A percentile compares a stretch with the other conserved stretches of the same genome.
These are phyloP conservation scores for Datura wrightii DNA, from an alignment of 257 asterid genomes.

Conservation along the genomic window DNA sequence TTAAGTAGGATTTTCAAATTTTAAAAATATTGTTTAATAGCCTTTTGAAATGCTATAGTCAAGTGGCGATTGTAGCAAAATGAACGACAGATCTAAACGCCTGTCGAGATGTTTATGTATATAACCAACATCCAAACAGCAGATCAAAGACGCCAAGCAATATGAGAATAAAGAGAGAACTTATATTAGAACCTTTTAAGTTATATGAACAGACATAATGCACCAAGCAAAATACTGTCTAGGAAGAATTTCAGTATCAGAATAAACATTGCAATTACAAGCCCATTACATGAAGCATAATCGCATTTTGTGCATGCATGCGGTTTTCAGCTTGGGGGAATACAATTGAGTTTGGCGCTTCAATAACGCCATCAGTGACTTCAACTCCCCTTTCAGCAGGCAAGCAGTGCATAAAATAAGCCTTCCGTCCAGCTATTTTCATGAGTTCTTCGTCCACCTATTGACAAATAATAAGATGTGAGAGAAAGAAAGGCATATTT, in stretches of 20 bases:
- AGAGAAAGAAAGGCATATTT: neutral
- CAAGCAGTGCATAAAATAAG: constrained; percentile 90
- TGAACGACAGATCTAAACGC: neutral
- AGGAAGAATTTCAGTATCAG: neutral
- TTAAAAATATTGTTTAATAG: neutral
- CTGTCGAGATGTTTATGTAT: neutral
- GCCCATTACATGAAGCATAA: constrained; percentile 92
- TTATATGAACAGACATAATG: neutral
- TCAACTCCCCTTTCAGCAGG: constrained; percentile 94
- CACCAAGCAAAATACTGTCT: neutral
- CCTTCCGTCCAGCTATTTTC: constrained; percentile 82
- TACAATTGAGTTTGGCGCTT: constrained; percentile 85
- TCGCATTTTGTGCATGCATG: constrained; percentile 92
- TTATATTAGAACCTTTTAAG: neutral
- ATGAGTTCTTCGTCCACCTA: constrained; percentile 88
- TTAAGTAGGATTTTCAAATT: too few species aligned
- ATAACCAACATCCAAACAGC: neutral
- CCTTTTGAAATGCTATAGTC: neutral
- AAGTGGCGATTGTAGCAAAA: neutral
- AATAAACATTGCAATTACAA: constrained; percentile 39
- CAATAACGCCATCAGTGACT: constrained; percentile 77
- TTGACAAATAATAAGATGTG: constrained; percentile 19
- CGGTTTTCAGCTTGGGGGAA: constrained; percentile 93
- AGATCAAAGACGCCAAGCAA: neutral
- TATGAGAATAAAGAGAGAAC: neutral